Evolutionary conservation across 2,329 filamentous ascomycete genomes (phyloP).

Genomic region (Penicillium frequentans): DNA sequence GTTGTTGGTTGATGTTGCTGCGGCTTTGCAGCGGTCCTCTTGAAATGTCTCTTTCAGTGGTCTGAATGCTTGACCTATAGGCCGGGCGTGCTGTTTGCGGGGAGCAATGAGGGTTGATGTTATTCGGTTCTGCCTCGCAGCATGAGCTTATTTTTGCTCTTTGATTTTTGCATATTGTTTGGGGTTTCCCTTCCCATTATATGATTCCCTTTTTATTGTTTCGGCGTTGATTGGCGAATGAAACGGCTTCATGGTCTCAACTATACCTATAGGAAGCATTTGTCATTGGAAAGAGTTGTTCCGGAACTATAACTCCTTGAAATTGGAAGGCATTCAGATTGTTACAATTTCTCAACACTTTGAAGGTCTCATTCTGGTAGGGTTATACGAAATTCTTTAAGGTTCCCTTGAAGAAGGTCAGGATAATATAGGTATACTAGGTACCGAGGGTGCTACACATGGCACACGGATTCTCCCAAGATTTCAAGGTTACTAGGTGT

Average conservation of each 20-base stretch:
- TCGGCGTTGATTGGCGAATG: background rate
- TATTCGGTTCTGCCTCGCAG: background rate
- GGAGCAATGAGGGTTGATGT: background rate
- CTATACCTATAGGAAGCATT: background rate
- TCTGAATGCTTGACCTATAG: background rate
- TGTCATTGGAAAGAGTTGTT: background rate
- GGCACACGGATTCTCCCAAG: too few species aligned
- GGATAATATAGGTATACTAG: too few species aligned
- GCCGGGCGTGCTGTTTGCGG: background rate
- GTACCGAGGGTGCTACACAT: too few species aligned
- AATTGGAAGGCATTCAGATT: too few species aligned
- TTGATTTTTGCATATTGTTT: background rate
- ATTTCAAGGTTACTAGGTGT: too few species aligned
- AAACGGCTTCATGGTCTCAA: background rate
- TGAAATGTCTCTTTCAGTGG: background rate
- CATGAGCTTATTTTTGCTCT: background rate
- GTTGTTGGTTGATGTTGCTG: slow-evolving; percentile 62
- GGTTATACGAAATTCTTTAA: too few species aligned
- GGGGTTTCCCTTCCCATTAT: background rate
- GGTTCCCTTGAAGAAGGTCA: too few species aligned
- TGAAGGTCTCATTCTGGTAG: too few species aligned
- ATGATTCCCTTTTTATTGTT: slow-evolving; percentile 1
- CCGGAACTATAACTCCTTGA: background rate
- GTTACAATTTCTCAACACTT: too few species aligned
- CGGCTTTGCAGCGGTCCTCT: slow-evolving; percentile 55